Percentiles rank a stretch among this genome's conserved stretches.
phyloP scores from a whole-genome alignment of 176 grass and related monocot species.

The Avena sativa region DNA sequence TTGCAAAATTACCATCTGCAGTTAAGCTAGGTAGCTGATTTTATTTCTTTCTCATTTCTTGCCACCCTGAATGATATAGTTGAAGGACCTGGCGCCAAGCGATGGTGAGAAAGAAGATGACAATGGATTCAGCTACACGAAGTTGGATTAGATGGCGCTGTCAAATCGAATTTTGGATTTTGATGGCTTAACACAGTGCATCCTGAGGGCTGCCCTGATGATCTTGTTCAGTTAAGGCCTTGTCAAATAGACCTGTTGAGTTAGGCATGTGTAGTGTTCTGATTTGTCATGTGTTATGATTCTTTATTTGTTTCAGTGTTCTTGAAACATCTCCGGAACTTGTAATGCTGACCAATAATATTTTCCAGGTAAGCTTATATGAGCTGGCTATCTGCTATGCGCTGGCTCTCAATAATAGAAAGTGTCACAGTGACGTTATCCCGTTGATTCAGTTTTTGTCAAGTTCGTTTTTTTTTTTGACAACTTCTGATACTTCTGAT shows the following conservation, averaged over 20 bases:
- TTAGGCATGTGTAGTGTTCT: slow-evolving; percentile 40
- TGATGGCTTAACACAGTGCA: neutral
- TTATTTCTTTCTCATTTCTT: neutral
- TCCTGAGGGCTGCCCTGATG: neutral
- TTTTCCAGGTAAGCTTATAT: neutral
- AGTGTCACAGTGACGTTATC: neutral
- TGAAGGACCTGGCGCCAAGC: slow-evolving; percentile 54
- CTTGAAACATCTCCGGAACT: slow-evolving; percentile 21
- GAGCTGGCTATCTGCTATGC: neutral
- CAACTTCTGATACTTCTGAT: neutral
- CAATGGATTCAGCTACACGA: slow-evolving; percentile 16
- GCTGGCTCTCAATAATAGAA: neutral
- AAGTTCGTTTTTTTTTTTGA: neutral
- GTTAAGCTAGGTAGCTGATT: slow-evolving; percentile 35
- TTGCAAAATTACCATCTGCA: neutral
- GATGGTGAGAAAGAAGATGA: slow-evolving; percentile 41
- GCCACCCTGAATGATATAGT: slow-evolving; percentile 40
- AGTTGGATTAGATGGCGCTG: slow-evolving; percentile 50
- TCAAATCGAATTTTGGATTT: slow-evolving; percentile 24
- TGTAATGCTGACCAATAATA: slow-evolving; percentile 45
- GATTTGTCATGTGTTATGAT: slow-evolving; percentile 3
- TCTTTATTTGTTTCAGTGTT: slow-evolving; percentile 43
- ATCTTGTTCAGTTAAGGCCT: slow-evolving; percentile 32
- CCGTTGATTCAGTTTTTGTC: neutral
- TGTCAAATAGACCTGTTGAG: neutral